Conservation (phyloP, 495 filamentous ascomycete genomes). For the Amphirosellinia nigrospora region DNA sequence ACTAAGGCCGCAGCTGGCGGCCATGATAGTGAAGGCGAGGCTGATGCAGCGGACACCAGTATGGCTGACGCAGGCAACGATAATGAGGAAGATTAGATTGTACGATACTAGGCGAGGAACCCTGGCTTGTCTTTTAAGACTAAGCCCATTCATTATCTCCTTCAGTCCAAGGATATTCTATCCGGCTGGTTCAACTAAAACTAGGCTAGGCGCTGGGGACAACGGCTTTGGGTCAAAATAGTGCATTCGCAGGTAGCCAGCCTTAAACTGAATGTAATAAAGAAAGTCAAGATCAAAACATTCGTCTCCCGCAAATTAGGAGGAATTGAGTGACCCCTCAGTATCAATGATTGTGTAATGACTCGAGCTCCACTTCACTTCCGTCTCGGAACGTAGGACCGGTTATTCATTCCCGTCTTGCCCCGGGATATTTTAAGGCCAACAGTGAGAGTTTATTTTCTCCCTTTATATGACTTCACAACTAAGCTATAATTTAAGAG, state of each 20-base stretch:
- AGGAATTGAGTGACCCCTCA: background rate
- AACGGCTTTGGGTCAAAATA: constrained; percentile 13
- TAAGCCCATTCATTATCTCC: background rate
- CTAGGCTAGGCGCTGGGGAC: constrained; percentile 15
- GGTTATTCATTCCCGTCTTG: background rate
- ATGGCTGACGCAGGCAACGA: constrained; percentile 46
- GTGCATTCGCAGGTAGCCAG: constrained; percentile 3
- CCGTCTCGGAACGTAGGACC: background rate
- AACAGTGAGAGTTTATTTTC: background rate
- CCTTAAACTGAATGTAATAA: background rate
- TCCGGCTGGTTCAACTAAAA: constrained; percentile 7
- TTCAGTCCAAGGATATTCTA: background rate
- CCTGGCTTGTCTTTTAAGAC: background rate
- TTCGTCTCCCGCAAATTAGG: background rate
- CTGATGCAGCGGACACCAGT: constrained; percentile 37
- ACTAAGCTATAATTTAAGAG: background rate
- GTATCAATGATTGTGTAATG: background rate
- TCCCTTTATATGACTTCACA: background rate
- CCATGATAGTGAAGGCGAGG: constrained; percentile 38
- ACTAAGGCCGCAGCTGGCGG: constrained; percentile 31
- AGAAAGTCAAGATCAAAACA: background rate
- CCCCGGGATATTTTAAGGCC: background rate
- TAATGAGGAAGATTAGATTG: constrained; percentile 46
- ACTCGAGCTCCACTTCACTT: background rate
- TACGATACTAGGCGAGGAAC: constrained; percentile 26